phyloP scores from a whole-genome alignment of 1,284 basidiomycete species.

The Rhodotorula glutinis region DNA sequence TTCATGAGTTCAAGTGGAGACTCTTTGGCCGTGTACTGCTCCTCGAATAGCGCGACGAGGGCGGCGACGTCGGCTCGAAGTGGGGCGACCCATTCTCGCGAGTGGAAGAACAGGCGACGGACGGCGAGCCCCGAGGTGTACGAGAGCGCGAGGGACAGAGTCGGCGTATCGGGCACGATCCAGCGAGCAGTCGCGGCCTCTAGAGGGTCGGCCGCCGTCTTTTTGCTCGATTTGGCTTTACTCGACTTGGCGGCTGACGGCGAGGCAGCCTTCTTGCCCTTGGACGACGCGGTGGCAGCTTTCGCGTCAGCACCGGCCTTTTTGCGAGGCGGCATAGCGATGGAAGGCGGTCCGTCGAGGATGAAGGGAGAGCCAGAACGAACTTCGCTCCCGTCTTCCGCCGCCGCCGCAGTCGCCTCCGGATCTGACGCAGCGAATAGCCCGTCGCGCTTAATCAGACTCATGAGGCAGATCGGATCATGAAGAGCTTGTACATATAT shows the following conservation, averaged over 20 bases:
- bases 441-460: too few species aligned
- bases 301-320: background rate
- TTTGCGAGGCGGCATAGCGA: background rate
- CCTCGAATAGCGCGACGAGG: conserved; percentile 9
- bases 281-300: background rate
- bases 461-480: too few species aligned
- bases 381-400: too few species aligned
- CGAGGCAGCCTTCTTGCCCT: background rate
- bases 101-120: conserved; percentile 13
- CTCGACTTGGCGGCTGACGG: background rate
- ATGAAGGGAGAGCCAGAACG: too few species aligned
- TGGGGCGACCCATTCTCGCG: conserved; percentile 18
- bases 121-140: background rate
- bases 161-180: background rate
- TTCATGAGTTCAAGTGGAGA: conserved; percentile 15
- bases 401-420: too few species aligned
- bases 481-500: too few species aligned
- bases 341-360: too few species aligned
- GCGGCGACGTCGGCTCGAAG: conserved; percentile 16
- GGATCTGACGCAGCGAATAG: too few species aligned
- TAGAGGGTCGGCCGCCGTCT: background rate
- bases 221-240: background rate
- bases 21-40: background rate
- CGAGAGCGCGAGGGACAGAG: conserved; percentile 6
- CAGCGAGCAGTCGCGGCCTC: background rate